phyloP scores from a whole-genome alignment of 208 protist genomes.

The Leptomonas seymouri region DNA sequence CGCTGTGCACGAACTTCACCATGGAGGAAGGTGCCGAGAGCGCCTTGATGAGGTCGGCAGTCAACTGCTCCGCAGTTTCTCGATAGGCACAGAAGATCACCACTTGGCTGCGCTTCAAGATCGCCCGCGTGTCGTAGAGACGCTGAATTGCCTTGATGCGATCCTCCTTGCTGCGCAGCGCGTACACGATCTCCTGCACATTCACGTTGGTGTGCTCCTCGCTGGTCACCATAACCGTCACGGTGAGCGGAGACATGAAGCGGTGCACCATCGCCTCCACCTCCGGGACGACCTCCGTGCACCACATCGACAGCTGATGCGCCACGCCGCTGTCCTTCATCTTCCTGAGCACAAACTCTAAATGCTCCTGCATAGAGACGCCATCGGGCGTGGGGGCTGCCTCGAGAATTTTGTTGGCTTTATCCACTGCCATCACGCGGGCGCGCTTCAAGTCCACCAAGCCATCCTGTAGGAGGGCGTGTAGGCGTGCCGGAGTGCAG shows the following conservation, averaged over 20 bases:
- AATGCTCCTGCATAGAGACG: constrained; percentile 50
- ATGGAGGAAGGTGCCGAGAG: constrained; percentile 61
- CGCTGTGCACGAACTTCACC: constrained; percentile 92
- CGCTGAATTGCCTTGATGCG: constrained; percentile 52
- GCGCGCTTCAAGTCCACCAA: constrained; percentile 70
- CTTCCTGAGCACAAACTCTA: constrained; percentile 86
- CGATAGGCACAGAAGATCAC: constrained; percentile 80
- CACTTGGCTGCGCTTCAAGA: constrained; percentile 72
- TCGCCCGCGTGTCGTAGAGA: constrained; percentile 70
- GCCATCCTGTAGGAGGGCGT: constrained; percentile 46
- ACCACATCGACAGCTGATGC: constrained; percentile 95
- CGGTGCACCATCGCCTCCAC: constrained; percentile 67
- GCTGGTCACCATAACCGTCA: constrained; percentile 73
- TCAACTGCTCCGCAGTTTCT: constrained; percentile 60
- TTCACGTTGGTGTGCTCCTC: constrained; percentile 59
- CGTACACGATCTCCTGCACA: constrained; percentile 67
- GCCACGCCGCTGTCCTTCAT: constrained; percentile 50
- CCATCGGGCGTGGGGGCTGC: constrained; percentile 9
- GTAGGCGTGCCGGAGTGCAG: constrained; percentile 80
- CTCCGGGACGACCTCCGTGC: constrained; percentile 58
- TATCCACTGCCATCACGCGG: constrained; percentile 94
- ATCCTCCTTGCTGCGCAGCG: constrained; percentile 43
- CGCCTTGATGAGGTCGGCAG: constrained; percentile 42
- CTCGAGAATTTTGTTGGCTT: constrained; percentile 97
- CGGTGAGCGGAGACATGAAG: constrained; percentile 70